phyloP scores from a whole-genome alignment of 768 basidiomycete species.

The Mycena albidolilacea region DNA sequence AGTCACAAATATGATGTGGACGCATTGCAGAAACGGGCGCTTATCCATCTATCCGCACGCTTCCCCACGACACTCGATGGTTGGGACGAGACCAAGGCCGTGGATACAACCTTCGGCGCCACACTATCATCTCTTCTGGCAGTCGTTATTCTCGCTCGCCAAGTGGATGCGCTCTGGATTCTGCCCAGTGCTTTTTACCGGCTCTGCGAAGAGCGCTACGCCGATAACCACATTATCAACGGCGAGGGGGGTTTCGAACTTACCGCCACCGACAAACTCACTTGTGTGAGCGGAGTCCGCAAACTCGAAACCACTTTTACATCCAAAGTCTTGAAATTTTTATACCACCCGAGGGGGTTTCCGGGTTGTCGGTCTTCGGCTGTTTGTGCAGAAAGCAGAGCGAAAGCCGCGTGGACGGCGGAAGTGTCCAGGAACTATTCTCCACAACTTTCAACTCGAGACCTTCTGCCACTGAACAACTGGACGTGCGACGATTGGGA shows the following conservation, averaged over 20 bases:
- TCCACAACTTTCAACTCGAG: no score
- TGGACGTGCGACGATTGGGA: neutral
- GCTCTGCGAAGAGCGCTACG: neutral
- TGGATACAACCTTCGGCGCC: neutral
- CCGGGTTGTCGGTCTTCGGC: no score
- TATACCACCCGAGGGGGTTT: no score
- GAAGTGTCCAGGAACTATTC: no score
- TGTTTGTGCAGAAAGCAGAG: no score
- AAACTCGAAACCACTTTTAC: no score
- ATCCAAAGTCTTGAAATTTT: no score
- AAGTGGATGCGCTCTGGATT: neutral
- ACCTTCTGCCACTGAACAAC: neutral
- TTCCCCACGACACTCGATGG: neutral
- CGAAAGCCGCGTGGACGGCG: no score
- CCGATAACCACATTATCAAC: neutral
- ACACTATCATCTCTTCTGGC: neutral
- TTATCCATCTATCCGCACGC: neutral
- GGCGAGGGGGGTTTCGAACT: neutral
- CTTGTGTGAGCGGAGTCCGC: no score
- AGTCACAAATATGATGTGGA: slow-evolving; percentile 12
- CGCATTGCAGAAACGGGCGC: neutral
- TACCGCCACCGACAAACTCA: no score
- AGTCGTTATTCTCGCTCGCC: neutral
- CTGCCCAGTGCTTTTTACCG: neutral
- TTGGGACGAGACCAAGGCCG: neutral